phyloP scores from a whole-genome alignment of 345 rosid genomes.

The Odontarrhena argentea region DNA sequence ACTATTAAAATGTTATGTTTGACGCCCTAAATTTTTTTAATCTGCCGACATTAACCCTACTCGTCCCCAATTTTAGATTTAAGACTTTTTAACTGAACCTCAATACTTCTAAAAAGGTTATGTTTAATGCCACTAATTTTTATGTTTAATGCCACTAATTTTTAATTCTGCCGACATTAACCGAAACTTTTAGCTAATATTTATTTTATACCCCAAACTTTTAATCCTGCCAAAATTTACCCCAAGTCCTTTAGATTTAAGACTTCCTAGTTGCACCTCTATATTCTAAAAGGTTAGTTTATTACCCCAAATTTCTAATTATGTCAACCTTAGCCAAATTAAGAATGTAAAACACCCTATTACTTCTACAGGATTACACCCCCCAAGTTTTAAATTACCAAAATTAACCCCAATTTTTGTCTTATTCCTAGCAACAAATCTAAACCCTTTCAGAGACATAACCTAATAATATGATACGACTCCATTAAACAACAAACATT shows the following conservation, averaged over 20 bases:
- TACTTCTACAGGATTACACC: constrained; percentile 9
- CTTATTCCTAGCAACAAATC: background rate
- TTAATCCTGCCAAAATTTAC: background rate
- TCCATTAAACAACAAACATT: background rate
- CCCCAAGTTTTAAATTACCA: background rate
- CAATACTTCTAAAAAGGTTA: background rate
- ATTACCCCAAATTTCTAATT: background rate
- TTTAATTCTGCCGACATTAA: background rate
- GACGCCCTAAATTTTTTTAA: background rate
- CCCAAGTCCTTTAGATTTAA: background rate
- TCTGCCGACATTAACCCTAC: background rate
- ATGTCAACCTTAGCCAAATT: background rate
- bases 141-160: background rate
- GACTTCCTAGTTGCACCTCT: no score
- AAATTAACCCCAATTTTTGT: background rate
- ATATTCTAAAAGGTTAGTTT: background rate
- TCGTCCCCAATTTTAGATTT: background rate
- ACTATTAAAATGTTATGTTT: background rate
- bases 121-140: background rate
- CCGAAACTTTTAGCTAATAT: background rate
- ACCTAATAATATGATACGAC: background rate
- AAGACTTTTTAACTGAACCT: background rate
- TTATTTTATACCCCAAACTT: background rate
- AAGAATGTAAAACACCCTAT: background rate
- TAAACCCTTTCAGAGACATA: background rate